Evolutionary conservation across 257 asterid species (phyloP).

Genomic region (Solanum raphanifolium): DNA sequence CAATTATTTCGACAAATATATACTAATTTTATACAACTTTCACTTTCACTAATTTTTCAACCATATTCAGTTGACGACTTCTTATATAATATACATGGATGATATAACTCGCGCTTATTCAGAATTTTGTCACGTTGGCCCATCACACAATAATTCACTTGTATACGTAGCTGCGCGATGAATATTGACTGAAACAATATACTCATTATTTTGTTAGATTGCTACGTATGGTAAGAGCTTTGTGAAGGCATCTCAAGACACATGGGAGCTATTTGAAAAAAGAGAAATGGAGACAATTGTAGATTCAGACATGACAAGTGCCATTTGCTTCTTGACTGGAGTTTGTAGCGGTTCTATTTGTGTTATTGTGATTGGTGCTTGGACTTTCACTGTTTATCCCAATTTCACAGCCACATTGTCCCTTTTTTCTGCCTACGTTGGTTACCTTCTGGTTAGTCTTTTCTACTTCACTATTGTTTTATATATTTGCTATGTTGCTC

Average conservation of each 20-base stretch:
- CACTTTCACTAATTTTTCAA: neutral
- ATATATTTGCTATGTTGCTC: neutral
- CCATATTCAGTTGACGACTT: neutral
- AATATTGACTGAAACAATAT: neutral
- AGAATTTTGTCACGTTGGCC: neutral
- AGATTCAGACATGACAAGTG: slow-evolving; percentile 86
- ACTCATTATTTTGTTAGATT: slow-evolving; percentile 29
- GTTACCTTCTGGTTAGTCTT: slow-evolving; percentile 78
- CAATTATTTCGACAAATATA: neutral
- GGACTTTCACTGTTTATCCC: slow-evolving; percentile 62
- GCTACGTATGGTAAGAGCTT: slow-evolving; percentile 89
- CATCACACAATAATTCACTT: neutral
- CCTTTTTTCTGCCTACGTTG: slow-evolving; percentile 68
- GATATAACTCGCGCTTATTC: neutral
- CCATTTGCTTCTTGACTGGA: slow-evolving; percentile 90
- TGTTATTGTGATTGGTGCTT: slow-evolving; percentile 66
- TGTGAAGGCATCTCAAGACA: slow-evolving; percentile 84
- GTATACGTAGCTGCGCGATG: neutral
- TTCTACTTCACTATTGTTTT: neutral
- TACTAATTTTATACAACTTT: neutral
- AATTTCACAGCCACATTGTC: slow-evolving; percentile 71
- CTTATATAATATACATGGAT: neutral
- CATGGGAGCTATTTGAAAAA: slow-evolving; percentile 82
- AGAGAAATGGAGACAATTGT: slow-evolving; percentile 69
- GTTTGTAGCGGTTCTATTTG: slow-evolving; percentile 87